These are phyloP conservation scores for Blumeria graminis DNA, from an alignment of 2,329 filamentous ascomycete genomes.

Conservation along the genomic window DNA sequence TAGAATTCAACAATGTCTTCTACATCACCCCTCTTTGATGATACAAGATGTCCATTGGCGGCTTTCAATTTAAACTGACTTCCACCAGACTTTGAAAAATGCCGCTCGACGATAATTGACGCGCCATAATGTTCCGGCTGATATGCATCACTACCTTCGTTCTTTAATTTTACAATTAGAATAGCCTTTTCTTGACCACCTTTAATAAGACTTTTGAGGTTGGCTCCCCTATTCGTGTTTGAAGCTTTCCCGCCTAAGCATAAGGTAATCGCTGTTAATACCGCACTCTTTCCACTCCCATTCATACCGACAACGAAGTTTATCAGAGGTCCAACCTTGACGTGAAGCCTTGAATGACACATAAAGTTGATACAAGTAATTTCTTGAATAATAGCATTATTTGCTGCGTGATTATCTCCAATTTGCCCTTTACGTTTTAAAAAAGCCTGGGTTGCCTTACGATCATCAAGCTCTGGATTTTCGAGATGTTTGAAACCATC, in stretches of 20 bases:
- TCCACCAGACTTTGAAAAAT: slow-evolving; percentile 51
- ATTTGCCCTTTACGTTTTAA: slow-evolving; percentile 20
- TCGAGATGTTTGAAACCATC: slow-evolving; percentile 31
- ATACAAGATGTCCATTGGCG: slow-evolving; percentile 42
- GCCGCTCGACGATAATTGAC: slow-evolving; percentile 71
- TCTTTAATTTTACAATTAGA: slow-evolving; percentile 72
- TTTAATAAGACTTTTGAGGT: slow-evolving; percentile 75
- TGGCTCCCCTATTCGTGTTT: slow-evolving; percentile 75
- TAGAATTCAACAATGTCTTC: slow-evolving; percentile 89
- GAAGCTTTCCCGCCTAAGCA: slow-evolving; percentile 91
- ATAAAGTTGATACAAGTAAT: slow-evolving; percentile 86
- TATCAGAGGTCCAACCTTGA: slow-evolving; percentile 75
- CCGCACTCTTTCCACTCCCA: slow-evolving; percentile 89
- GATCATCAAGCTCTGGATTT: slow-evolving; percentile 32
- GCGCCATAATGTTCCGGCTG: slow-evolving; percentile 61
- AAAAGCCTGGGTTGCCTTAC: slow-evolving; percentile 39
- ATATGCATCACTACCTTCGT: slow-evolving; percentile 65
- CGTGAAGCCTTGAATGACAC: slow-evolving; percentile 67
- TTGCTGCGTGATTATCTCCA: slow-evolving; percentile 49
- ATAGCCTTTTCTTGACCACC: slow-evolving; percentile 56
- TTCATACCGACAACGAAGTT: slow-evolving; percentile 98
- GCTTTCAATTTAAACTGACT: slow-evolving; percentile 79
- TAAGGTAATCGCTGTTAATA: slow-evolving; percentile 75
- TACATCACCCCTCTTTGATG: slow-evolving; percentile 63
- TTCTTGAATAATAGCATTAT: slow-evolving; percentile 69